Evolutionary conservation across 2,329 filamentous ascomycete species (phyloP).

Genomic region (Alternaria consortialis): DNA sequence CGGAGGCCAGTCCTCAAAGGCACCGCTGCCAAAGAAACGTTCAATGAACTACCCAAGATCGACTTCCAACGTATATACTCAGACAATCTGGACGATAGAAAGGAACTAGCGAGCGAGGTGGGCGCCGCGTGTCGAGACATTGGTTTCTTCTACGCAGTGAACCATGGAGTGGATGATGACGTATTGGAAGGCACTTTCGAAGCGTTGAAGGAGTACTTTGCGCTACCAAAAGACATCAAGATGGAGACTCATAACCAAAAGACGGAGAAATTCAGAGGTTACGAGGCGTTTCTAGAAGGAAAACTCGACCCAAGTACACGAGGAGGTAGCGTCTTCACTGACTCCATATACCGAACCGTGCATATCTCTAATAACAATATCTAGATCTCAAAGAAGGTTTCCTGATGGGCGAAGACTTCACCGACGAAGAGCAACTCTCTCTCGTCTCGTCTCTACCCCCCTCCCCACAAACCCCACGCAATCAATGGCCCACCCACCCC

Average conservation of each 20-base stretch:
- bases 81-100: constrained; percentile 30
- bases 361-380: neutral
- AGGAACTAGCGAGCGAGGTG: constrained; percentile 41
- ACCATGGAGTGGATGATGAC: constrained; percentile 41
- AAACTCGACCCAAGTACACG: constrained; percentile 47
- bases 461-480: constrained; percentile 30
- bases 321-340: constrained; percentile 33
- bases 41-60: constrained; percentile 40
- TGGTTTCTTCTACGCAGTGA: constrained; percentile 48
- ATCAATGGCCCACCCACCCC: constrained; percentile 45
- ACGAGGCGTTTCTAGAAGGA: constrained; percentile 49
- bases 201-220: constrained; percentile 43
- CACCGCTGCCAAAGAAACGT: constrained; percentile 34
- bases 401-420: constrained; percentile 48
- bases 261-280: constrained; percentile 47
- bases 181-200: constrained; percentile 42
- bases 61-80: constrained; percentile 45
- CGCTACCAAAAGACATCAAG: constrained; percentile 42
- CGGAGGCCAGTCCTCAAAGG: constrained; percentile 38
- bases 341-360: neutral
- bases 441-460: constrained; percentile 25
- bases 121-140: constrained; percentile 45
- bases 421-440: constrained; percentile 42
- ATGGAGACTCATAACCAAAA: constrained; percentile 51
- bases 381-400: constrained; percentile 49